Percentiles rank a stretch among this genome's conserved stretches.
Evolutionary conservation across 1,284 basidiomycete genomes (phyloP).

Genomic region (Apiotrichum mycotoxinovorans): DNA sequence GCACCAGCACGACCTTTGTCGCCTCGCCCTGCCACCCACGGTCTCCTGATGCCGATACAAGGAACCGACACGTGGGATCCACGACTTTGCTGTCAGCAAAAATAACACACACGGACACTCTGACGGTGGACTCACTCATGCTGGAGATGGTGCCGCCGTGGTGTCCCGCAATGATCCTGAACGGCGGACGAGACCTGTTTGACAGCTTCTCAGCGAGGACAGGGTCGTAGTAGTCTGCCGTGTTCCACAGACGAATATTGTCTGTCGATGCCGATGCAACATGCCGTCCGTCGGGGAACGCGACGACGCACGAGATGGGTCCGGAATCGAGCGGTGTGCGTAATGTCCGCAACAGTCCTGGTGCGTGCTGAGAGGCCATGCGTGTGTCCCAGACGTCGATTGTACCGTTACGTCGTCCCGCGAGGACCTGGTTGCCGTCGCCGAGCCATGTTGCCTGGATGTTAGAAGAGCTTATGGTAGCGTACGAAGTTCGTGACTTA

Average conservation of each 20-base stretch:
- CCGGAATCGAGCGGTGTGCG: slow-evolving; percentile 85
- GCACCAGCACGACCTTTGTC: slow-evolving; percentile 81
- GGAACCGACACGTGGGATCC: slow-evolving; percentile 76
- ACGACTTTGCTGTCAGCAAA: slow-evolving; percentile 73
- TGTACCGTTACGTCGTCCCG: slow-evolving; percentile 83
- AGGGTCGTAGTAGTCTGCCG: slow-evolving; percentile 66
- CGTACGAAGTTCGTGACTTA: slow-evolving; percentile 53
- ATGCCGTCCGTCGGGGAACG: slow-evolving; percentile 85
- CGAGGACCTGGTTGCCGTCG: slow-evolving; percentile 82
- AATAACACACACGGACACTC: neutral
- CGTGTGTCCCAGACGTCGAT: slow-evolving; percentile 95
- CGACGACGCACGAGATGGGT: slow-evolving; percentile 81
- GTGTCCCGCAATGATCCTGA: slow-evolving; percentile 95
- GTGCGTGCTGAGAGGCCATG: slow-evolving; percentile 57
- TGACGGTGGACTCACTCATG: slow-evolving; percentile 61
- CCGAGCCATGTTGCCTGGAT: slow-evolving; percentile 87
- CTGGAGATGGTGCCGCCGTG: slow-evolving; percentile 89
- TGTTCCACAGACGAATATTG: slow-evolving; percentile 93
- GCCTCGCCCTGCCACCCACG: slow-evolving; percentile 88
- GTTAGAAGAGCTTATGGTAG: neutral
- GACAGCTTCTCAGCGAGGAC: slow-evolving; percentile 58
- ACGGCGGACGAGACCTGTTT: slow-evolving; percentile 57
- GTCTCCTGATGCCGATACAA: slow-evolving; percentile 89
- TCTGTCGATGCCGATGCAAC: slow-evolving; percentile 88
- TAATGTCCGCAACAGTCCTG: slow-evolving; percentile 72